A percentile compares a stretch with the other conserved stretches of the same genome.
These are phyloP conservation scores for Diddensiella santjacobensis DNA, from an alignment of 805 yeast genomes.

Conservation along the genomic window DNA sequence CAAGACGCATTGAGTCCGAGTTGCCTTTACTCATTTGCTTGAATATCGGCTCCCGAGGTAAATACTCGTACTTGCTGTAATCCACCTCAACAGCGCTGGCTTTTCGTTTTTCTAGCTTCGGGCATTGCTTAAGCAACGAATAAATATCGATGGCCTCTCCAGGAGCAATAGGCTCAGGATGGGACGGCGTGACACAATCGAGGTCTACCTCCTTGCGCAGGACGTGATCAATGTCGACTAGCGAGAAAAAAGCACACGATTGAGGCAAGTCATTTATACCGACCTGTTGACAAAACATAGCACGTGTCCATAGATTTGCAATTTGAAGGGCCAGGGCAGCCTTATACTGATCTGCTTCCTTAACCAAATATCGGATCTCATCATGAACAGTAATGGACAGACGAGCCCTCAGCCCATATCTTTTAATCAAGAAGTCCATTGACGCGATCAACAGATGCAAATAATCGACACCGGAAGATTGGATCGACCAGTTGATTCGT, in stretches of 20 bases:
- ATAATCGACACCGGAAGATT: slow-evolving; percentile 96
- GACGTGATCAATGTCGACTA: slow-evolving; percentile 85
- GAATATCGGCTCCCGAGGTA: slow-evolving; percentile 13
- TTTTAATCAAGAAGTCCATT: slow-evolving; percentile 74
- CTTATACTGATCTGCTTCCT: slow-evolving; percentile 67
- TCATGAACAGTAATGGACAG: slow-evolving; percentile 89
- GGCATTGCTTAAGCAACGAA: slow-evolving; percentile 40
- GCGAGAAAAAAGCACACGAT: slow-evolving; percentile 91
- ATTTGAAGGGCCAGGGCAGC: slow-evolving; percentile 84
- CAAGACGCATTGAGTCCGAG: slow-evolving; percentile 3
- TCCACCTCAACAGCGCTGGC: slow-evolving; percentile 1
- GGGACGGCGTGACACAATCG: slow-evolving; percentile 89
- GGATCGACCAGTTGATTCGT: slow-evolving; percentile 95
- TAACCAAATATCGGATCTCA: slow-evolving; percentile 78
- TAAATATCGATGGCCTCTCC: slow-evolving; percentile 74
- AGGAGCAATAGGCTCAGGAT: slow-evolving; percentile 61
- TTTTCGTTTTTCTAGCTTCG: slow-evolving; percentile 16
- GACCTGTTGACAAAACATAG: slow-evolving; percentile 87
- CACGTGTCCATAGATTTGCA: slow-evolving; percentile 92
- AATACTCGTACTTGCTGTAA: slow-evolving; percentile 7
- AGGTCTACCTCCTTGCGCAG: slow-evolving; percentile 89
- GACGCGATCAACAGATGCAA: slow-evolving; percentile 78
- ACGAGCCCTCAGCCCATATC: slow-evolving; percentile 68
- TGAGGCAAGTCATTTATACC: slow-evolving; percentile 90
- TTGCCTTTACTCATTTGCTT: slow-evolving; percentile 1